Percentiles rank a stretch among this genome's conserved stretches.
Conservation (phyloP, 768 basidiomycete species). For the Amanita subjunquillea region DNA sequence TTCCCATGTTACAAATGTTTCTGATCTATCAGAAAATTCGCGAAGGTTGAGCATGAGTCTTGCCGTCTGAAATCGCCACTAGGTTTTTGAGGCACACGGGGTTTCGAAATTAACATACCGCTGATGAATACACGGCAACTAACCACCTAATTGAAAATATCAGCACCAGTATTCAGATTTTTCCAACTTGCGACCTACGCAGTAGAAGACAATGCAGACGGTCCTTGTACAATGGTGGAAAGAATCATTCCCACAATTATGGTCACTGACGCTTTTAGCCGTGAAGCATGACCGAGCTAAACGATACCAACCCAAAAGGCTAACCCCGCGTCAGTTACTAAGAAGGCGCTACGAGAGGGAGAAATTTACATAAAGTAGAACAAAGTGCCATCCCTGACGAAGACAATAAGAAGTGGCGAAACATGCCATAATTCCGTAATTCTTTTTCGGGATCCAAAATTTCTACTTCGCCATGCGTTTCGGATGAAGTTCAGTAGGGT, state of each 20-base stretch:
- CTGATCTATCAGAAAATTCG: not conserved
- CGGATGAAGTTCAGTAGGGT: not conserved
- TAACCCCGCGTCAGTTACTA: not conserved
- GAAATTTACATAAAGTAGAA: not conserved
- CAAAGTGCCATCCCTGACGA: not conserved
- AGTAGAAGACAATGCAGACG: not conserved
- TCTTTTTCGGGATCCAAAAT: not conserved
- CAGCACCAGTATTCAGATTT: not conserved
- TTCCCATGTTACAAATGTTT: not conserved
- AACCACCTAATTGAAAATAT: not conserved
- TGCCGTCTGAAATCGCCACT: not conserved
- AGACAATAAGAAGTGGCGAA: not conserved
- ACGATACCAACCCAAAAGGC: not conserved
- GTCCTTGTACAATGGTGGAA: not conserved
- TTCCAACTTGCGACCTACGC: not conserved
- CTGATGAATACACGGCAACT: conserved; percentile 1
- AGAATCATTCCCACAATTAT: not conserved
- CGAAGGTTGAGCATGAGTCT: conserved; percentile 2
- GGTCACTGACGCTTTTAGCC: not conserved
- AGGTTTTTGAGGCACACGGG: not conserved
- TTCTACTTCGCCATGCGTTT: not conserved
- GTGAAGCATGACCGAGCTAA: not conserved
- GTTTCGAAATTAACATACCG: not conserved
- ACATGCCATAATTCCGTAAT: not conserved
- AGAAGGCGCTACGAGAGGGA: too few relatives aligned